phyloP scores from a whole-genome alignment of 441 rosid species.

The Codiaeum variegatum region DNA sequence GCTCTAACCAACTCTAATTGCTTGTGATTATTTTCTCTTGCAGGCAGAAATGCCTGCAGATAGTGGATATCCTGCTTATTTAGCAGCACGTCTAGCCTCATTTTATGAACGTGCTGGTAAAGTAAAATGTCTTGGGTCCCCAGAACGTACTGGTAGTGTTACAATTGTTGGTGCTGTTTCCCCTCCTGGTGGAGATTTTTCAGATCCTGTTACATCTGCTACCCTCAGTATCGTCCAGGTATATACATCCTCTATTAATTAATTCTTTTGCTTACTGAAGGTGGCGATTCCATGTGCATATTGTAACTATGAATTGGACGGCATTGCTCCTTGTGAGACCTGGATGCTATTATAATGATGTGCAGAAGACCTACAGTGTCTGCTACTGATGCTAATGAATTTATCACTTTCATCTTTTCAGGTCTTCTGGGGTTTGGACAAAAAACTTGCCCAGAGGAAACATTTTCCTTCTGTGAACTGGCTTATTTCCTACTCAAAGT shows the following conservation, averaged over 20 bases:
- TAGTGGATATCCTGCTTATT: conserved; percentile 99
- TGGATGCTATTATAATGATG: not conserved
- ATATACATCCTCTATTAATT: conserved; percentile 3
- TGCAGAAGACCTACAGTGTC: not conserved
- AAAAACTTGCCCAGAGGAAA: conserved; percentile 98
- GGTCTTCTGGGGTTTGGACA: conserved; percentile 99
- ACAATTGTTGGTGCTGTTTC: conserved; percentile 99
- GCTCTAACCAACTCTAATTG: conserved; percentile 1
- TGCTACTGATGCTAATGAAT: conserved; percentile 5
- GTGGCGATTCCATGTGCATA: not conserved
- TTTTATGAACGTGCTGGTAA: conserved; percentile 99
- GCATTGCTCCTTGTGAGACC: not conserved
- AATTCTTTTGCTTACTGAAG: not conserved
- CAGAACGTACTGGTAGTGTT: conserved; percentile 97
- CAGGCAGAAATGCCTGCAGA: conserved; percentile 99
- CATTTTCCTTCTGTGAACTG: conserved; percentile 99
- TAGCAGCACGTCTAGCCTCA: conserved; percentile 97
- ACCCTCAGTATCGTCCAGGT: conserved; percentile 99
- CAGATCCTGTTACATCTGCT: conserved; percentile 98
- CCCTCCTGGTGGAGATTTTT: conserved; percentile 99
- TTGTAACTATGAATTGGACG: not conserved
- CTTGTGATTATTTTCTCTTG: conserved; percentile 26
- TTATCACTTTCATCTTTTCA: conserved; percentile 25
- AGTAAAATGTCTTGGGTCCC: conserved; percentile 97
- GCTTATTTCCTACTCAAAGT: conserved; percentile 98